These are phyloP conservation scores for Blastomyces emzantsi DNA, from an alignment of 2,329 filamentous ascomycete species.

Conservation along the genomic window DNA sequence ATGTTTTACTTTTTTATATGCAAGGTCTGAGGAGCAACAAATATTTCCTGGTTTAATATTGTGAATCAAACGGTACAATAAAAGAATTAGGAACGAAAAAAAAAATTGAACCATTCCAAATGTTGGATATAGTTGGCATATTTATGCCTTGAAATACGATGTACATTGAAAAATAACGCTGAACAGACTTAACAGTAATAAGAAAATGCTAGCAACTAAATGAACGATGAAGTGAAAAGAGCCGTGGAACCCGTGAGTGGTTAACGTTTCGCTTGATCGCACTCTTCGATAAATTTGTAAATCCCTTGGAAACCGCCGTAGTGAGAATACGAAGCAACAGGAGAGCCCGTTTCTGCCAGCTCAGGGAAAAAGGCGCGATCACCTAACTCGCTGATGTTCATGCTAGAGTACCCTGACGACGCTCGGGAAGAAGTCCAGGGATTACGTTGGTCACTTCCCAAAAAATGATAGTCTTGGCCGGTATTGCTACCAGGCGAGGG, in stretches of 20 bases:
- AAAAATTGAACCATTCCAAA: background rate
- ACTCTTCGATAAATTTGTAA: slow-evolving; percentile 56
- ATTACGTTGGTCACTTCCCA: slow-evolving; percentile 40
- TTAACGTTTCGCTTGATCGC: slow-evolving; percentile 43
- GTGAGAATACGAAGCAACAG: slow-evolving; percentile 35
- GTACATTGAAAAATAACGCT: background rate
- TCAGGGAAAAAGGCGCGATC: slow-evolving; percentile 34
- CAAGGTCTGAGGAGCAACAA: background rate
- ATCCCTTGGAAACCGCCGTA: slow-evolving; percentile 59
- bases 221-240: slow-evolving; percentile 7
- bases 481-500: slow-evolving; percentile 19
- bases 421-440: slow-evolving; percentile 41
- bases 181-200: slow-evolving; percentile 2
- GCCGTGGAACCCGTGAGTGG: slow-evolving; percentile 19
- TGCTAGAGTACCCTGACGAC: slow-evolving; percentile 49
- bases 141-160: background rate
- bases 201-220: slow-evolving; percentile 5
- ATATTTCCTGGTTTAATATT: background rate
- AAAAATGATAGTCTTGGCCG: slow-evolving; percentile 33
- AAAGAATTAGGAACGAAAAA: too few relatives aligned
- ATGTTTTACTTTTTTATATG: background rate
- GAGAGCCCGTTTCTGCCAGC: slow-evolving; percentile 28
- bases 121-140: slow-evolving; percentile 1
- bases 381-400: slow-evolving; percentile 46
- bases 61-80: background rate